These are phyloP conservation scores for Skeletonema grethae DNA, from an alignment of 108 stramenopile species.

Conservation along the genomic window DNA sequence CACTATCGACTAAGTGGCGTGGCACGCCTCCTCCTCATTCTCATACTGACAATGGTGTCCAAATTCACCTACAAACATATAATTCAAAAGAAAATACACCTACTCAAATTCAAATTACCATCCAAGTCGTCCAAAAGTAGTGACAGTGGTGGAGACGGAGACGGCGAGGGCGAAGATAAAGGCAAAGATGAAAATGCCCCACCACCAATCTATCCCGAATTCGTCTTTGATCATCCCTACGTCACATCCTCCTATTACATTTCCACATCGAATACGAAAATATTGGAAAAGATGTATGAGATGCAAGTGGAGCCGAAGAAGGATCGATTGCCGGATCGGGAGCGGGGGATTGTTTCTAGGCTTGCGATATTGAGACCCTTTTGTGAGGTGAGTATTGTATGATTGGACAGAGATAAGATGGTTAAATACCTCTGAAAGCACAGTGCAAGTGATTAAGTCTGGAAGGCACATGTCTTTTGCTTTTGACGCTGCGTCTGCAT, in stretches of 20 bases:
- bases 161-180: too few relatives aligned
- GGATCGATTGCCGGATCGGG: slow-evolving; percentile 23
- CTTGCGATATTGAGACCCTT: slow-evolving; percentile 65
- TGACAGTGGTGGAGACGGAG: too few relatives aligned
- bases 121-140: too few relatives aligned
- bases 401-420: too few relatives aligned
- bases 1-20: neutral
- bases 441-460: too few relatives aligned
- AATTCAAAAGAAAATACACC: neutral
- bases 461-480: too few relatives aligned
- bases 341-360: slow-evolving; percentile 37
- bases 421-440: too few relatives aligned
- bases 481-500: too few relatives aligned
- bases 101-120: too few relatives aligned
- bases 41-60: neutral
- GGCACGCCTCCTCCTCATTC: neutral
- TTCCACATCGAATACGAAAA: slow-evolving; percentile 27
- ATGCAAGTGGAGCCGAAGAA: slow-evolving; percentile 38
- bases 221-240: slow-evolving; percentile 57
- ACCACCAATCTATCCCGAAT: slow-evolving; percentile 20
- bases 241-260: slow-evolving; percentile 53
- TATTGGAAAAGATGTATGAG: slow-evolving; percentile 22
- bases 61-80: neutral
- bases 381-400: slow-evolving; percentile 32
- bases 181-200: slow-evolving; percentile 10